Evolutionary conservation across 257 asterid species (phyloP), one percentile per base, ranked within the genome.

Genomic region (Craterostigma plantagineum): DNA sequence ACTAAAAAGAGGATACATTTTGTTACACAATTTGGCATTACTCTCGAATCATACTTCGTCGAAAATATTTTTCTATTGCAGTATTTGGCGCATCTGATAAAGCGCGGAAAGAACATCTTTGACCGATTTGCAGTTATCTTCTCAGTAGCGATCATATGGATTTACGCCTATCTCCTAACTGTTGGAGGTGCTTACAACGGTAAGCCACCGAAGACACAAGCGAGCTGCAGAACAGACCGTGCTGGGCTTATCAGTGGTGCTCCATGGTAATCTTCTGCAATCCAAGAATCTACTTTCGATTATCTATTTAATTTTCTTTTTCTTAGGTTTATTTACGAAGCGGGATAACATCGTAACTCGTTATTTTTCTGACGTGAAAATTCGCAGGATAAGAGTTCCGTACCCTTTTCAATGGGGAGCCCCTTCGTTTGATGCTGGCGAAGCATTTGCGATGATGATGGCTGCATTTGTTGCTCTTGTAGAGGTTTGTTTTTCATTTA

Each of bases 391-490:
- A 46, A 72, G 77, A 42, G 68, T 81, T 62, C 94, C 94, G 16
- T 81, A 81, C 56, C 94, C 94, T 42, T 81, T 81, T 42, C 94
- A 81, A 33, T 81, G 94, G 92, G 94, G 92, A 50, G 75, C 94
- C 13, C 94, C 94, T 52, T 77, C 94, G 9, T 81, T 81, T 56
- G 94, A 81, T 62, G 94, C 94, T n/a, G 94, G 94, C 17, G 94
- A 81, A 62, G 83, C 84, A 53, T 81, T 81, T 61, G 94, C 94
- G 18, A 81, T 81, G 94, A 77, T 81, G 94, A 77, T 72, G 87
- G 92, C 94, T 9, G 75, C 90, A 16, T 81, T 81, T 62, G 94
- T 81, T 34, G 87, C 94, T 57, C 90, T 81, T 49, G 79, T 81
- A 1, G 94, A 81, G 92, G 92, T 81, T 10, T 36, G 40, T 36